Evolutionary conservation across 2,329 filamentous ascomycete genomes (phyloP), one percentile per base, ranked within the genome.

Genomic region (Arthrobotrys sphaeroides): DNA sequence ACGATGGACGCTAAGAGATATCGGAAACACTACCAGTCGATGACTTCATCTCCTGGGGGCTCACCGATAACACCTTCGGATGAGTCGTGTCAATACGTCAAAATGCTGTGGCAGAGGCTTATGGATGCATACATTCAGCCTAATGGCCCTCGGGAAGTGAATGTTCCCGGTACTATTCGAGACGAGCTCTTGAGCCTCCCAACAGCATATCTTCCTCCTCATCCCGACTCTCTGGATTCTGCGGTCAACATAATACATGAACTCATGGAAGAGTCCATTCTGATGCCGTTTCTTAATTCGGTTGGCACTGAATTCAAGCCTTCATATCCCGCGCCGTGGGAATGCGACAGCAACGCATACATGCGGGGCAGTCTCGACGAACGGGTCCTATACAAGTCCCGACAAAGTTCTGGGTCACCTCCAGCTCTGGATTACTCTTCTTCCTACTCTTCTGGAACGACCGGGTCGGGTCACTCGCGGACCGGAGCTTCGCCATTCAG

Each of bases 251-350:
- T 97, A 76, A 92, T 97, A 42, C 94, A 94, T 82, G 95, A 98
- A 79, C 85, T 99, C 67, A 98, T 99, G 94, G 96, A 97, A 80
- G 95, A 98, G 82, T 97, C 94, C 2, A 92, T 98, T 0, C 86
- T 98, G 60, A 90, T 97, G 0, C 94, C 94, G 0, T 99, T 98
- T 81, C 86, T 98, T 64, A 94, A 97, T 82, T 43, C 83, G 84
- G 49, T 81, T 80, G 47, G 82, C 42, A 81, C 81, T 47, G 78
- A 82, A 79, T 82, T 83, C 81, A 80, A 86, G 79, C 83, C 79
- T 79, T 83, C 80, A 73, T 83, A 81, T 78, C 81, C 77, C 80
- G 81, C 78, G 36, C 83, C 80, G 2, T 79, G 78, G 78, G 81
- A 84, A 24, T 67, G 83, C 79, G 80, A 81, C 82, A 74, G 59